phyloP scores from a whole-genome alignment of 2,329 filamentous ascomycete species.

The Ascochyta lentis region DNA sequence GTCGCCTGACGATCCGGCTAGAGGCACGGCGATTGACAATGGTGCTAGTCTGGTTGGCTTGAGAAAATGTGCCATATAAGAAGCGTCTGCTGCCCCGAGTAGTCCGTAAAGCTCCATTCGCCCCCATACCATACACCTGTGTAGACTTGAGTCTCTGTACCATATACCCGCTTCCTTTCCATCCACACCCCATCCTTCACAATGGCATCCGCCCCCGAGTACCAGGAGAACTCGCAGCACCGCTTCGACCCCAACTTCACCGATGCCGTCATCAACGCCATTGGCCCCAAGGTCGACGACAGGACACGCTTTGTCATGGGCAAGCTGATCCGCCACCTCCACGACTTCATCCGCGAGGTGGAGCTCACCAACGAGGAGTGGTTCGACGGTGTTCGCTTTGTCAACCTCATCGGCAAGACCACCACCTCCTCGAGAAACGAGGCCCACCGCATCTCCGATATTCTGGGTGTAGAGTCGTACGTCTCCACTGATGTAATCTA shows the following conservation, averaged over 20 bases:
- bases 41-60: conserved; percentile 26
- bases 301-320: conserved; percentile 69
- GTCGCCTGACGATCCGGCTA: conserved; percentile 35
- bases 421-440: conserved; percentile 75
- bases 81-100: conserved; percentile 16
- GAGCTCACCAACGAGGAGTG: conserved; percentile 80
- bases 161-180: background rate
- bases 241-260: conserved; percentile 81
- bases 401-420: conserved; percentile 76
- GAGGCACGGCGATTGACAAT: conserved; percentile 31
- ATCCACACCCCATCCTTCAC: conserved; percentile 5
- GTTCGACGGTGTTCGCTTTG: conserved; percentile 75
- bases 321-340: conserved; percentile 72
- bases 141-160: background rate
- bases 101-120: background rate
- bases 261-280: conserved; percentile 73
- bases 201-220: conserved; percentile 29
- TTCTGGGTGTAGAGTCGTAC: conserved; percentile 75
- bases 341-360: conserved; percentile 79
- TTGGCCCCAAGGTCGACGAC: conserved; percentile 72
- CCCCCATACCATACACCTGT: background rate
- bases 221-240: conserved; percentile 34
- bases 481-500: conserved; percentile 35
- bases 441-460: conserved; percentile 73
- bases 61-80: conserved; percentile 25